Evolutionary conservation across 2,329 filamentous ascomycete genomes (phyloP), one percentile per base, ranked within the genome.

Genomic region (Fragosphaeria purpurea): DNA sequence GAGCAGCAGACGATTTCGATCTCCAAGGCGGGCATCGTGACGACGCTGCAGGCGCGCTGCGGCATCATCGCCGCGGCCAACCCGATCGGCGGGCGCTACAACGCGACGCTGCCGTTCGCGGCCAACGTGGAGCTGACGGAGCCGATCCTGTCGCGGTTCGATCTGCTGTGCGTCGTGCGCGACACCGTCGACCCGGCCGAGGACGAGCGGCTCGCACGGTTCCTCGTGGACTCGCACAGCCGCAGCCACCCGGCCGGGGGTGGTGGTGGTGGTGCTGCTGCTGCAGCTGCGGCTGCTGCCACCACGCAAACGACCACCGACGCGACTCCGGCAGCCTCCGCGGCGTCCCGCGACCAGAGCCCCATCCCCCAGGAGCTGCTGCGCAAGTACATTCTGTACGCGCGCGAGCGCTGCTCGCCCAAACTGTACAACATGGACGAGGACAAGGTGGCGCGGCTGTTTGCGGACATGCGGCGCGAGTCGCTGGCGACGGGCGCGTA

Each of bases 1-100:
- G 93, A 98, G 68, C 93, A 98, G 69, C 93, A 98, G 70, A 98
- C 93, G 1, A 98, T 98, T 59, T 97, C 91, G 54, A 98, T 98
- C 63, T 95, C 89, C 57, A 98, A 98, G 66, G 93, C 93, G 1
- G 93, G 93, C 68, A 98, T 98, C 54, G 93, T 98, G 42, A 98
- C 93, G 1, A 97, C 93, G 0, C 75, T 98, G 1, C 91, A 98
- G 67, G 93, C 93, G 42, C 85, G 93, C 40, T 98, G 93, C 66
- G 89, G 90, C 49, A 94, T 98, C 58, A 89, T 98, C 57, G 93
- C 93, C 12, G 93, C 93, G 1, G 93, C 93, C 60, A 98, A 98
- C 69, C 93, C 93, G 1, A 91, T 95, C 54, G 91, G 90, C 44
- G 93, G 93, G 30, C 86, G 93, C 43, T 98, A 98, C 72, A 97